Percentiles rank a stretch among this genome's conserved stretches.
These are phyloP conservation scores for Clathrus columnatus DNA, from an alignment of 768 basidiomycete genomes.

Conservation along the genomic window DNA sequence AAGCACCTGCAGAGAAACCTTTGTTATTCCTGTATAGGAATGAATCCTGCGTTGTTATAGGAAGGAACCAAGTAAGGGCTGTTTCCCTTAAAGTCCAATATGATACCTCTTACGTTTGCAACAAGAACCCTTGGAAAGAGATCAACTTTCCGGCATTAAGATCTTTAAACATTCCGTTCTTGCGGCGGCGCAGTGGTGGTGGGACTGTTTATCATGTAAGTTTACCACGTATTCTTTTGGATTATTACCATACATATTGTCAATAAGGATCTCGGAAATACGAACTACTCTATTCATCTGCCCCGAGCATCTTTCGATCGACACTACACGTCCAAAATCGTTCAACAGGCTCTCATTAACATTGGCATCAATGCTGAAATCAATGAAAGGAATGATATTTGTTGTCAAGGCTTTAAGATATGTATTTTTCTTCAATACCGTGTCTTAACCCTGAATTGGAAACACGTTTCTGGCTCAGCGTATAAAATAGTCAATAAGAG, in stretches of 20 bases:
- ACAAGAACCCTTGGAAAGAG: constrained; percentile 94
- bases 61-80: constrained; percentile 68
- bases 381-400: constrained; percentile 90
- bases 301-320: constrained; percentile 77
- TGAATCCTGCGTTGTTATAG: constrained; percentile 83
- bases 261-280: constrained; percentile 86
- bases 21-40: constrained; percentile 85
- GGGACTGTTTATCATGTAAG: constrained; percentile 94
- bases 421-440: constrained; percentile 30
- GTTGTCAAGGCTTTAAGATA: constrained; percentile 82
- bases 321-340: constrained; percentile 63
- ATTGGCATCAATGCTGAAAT: constrained; percentile 70
- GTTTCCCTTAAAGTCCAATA: neutral
- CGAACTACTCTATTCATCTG: constrained; percentile 92
- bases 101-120: neutral
- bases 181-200: constrained; percentile 84
- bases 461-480: constrained; percentile 91
- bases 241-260: neutral
- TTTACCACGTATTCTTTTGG: constrained; percentile 10
- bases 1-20: constrained; percentile 55
- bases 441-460: constrained; percentile 6
- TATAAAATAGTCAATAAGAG: constrained; percentile 89
- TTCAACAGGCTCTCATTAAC: constrained; percentile 65
- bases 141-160: constrained; percentile 62
- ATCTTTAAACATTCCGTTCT: constrained; percentile 52